These are phyloP conservation scores for Leccinum broughii DNA, from an alignment of 768 basidiomycete genomes.

Conservation along the genomic window DNA sequence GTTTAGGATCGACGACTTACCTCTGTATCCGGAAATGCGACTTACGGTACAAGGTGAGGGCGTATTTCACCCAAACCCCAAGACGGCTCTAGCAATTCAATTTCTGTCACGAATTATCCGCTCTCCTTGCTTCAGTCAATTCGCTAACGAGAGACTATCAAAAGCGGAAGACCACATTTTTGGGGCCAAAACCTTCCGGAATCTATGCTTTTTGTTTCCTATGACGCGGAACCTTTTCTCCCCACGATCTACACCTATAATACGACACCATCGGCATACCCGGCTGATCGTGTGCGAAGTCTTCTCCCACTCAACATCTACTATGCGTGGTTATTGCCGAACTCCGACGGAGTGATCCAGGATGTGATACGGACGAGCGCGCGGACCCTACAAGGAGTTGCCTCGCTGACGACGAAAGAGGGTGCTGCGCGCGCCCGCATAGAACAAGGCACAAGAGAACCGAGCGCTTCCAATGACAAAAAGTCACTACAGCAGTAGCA, in stretches of 20 bases:
- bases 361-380: conserved; percentile 39
- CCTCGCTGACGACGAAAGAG: conserved; percentile 35
- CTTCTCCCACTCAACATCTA: conserved; percentile 49
- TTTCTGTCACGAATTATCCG: conserved; percentile 1
- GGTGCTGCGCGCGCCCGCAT: too few species aligned
- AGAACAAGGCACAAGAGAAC: too few species aligned
- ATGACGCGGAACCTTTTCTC: conserved; percentile 47
- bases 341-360: conserved; percentile 23
- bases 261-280: conserved; percentile 42
- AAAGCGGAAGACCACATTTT: neutral
- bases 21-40: neutral
- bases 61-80: neutral
- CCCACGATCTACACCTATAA: conserved; percentile 40
- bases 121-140: conserved; percentile 15
- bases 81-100: neutral
- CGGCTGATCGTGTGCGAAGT: conserved; percentile 38
- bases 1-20: too few species aligned
- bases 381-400: conserved; percentile 37
- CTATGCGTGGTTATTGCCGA: conserved; percentile 10
- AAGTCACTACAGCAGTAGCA: too few species aligned
- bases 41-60: conserved; percentile 5
- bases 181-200: conserved; percentile 3
- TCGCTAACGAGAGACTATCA: conserved; percentile 8
- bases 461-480: too few species aligned
- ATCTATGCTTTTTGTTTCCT: neutral